These are phyloP conservation scores for Naganishia vaughanmartiniae DNA, from an alignment of 768 basidiomycete species.

Conservation along the genomic window DNA sequence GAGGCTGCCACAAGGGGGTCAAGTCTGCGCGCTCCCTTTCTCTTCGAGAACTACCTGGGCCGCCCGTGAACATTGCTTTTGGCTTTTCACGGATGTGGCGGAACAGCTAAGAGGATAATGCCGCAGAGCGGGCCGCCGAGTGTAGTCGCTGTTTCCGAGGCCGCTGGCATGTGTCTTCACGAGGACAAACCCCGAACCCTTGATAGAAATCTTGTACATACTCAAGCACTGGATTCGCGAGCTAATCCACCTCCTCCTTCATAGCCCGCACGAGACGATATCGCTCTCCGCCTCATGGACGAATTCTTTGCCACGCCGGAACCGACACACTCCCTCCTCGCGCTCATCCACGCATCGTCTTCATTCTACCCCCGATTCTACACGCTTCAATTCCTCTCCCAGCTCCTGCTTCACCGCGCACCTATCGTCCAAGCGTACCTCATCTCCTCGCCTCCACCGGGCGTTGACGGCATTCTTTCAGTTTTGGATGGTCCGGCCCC, in stretches of 20 bases:
- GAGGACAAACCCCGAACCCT: too few relatives aligned
- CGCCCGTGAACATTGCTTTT: too few relatives aligned
- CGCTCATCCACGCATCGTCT: slow-evolving; percentile 68
- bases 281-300: slow-evolving; percentile 83
- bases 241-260: not conserved
- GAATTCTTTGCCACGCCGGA: slow-evolving; percentile 66
- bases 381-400: slow-evolving; percentile 75
- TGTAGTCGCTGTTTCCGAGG: too few relatives aligned
- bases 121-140: too few relatives aligned
- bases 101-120: too few relatives aligned
- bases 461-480: slow-evolving; percentile 61
- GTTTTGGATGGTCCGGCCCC: slow-evolving; percentile 36
- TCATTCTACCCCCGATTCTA: slow-evolving; percentile 81
- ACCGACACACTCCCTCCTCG: slow-evolving; percentile 70
- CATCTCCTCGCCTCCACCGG: slow-evolving; percentile 65
- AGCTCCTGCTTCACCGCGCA: slow-evolving; percentile 76
- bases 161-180: too few relatives aligned
- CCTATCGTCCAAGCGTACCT: slow-evolving; percentile 85
- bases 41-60: too few relatives aligned
- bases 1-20: too few relatives aligned
- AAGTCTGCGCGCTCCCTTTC: too few relatives aligned
- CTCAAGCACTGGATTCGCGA: not conserved
- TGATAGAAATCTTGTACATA: too few relatives aligned
- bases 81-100: too few relatives aligned
- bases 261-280: slow-evolving; percentile 59